Evolutionary conservation across 169 alveolate species (phyloP).

Genomic region (Eimeria falciformis): DNA sequence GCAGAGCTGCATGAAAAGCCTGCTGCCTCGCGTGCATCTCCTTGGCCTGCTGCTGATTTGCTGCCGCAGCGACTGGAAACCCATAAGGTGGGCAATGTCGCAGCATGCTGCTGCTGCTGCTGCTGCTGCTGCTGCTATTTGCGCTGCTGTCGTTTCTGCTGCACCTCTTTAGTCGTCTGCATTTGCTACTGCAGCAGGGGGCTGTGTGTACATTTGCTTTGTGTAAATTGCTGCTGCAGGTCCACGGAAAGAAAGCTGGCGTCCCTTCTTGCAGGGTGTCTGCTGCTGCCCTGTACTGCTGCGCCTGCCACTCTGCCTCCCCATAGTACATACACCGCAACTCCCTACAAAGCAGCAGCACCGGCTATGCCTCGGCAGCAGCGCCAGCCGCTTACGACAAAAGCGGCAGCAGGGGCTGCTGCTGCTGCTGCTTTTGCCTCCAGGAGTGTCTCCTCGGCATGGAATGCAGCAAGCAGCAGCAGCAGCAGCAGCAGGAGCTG

Average conservation of each 20-base stretch:
- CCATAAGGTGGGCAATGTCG: not conserved
- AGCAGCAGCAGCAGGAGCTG: conserved; percentile 28
- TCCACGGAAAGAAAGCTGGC: not conserved
- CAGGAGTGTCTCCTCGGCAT: not conserved
- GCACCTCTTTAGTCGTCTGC: conserved; percentile 10
- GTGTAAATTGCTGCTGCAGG: not conserved
- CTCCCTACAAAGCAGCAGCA: not conserved
- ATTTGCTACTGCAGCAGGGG: conserved; percentile 10
- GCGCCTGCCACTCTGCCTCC: conserved; percentile 5
- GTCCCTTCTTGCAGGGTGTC: not conserved
- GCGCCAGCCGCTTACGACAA: not conserved
- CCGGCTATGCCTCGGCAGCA: conserved; percentile 15
- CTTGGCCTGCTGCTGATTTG: not conserved
- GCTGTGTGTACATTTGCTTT: not conserved
- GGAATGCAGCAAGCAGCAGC: not conserved
- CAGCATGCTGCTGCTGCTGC: not conserved
- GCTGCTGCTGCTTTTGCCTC: not conserved
- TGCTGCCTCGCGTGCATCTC: not conserved
- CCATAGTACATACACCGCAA: not conserved
- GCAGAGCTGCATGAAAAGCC: not conserved
- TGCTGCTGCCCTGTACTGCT: conserved; percentile 49
- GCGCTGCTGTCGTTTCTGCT: not conserved
- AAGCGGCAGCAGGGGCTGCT: not conserved
- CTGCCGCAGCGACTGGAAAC: not conserved
- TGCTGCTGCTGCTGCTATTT: conserved; percentile 5